Base-by-base conservation (phyloP, 202 grass and related monocot species). In the Brachypodium distachyon region DNA sequence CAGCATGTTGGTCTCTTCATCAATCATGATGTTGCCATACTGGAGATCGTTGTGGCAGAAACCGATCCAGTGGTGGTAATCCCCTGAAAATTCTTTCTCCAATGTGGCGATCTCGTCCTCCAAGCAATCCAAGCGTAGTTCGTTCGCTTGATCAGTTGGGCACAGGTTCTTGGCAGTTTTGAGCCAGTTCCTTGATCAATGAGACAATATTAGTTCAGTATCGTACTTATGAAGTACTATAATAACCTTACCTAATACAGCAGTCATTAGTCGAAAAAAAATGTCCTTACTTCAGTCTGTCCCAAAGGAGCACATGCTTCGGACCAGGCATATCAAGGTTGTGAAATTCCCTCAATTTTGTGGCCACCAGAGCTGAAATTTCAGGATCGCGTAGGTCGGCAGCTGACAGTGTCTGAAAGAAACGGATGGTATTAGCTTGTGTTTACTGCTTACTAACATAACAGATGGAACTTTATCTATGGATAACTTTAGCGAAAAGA, bases 41-140 rank as follows among this genome's bases (percentile, higher is more conserved):
- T 99, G 96, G 56, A 99, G 91, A 82, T 99, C 96, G 18, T 99
- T 99, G 68, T 99, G 96, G 67, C 96, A 99, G 86, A 99, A 99
- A 66, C 89, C 92, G 81, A 89, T 47, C 84, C 70, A 87, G 21
- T 95, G 87, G 26, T 95, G 87, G 47, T 87, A 85, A 40, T 90
- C 86, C 41, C 36, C 74, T 19, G 81, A 87, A 61, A 81, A 77
- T 69, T 89, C 65, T 26, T 90, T 81, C 74, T 99, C 87, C 74
- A 99, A 78, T 43, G 81, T 39, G 77, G 19, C 56, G 62, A 99
- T 90, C 79, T 93, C 89, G 68, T 82, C 67, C 25, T 85, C 92
- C 67, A 99, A 66, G 43, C 64, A 70, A 70, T 92, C 83, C 82
- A 99, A 85, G 53, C 71, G 85, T 83, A 90, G 90, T 86, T 90